These are phyloP conservation scores for Apiotrichum siamense DNA, from an alignment of 1,284 basidiomycete genomes.

Conservation along the genomic window DNA sequence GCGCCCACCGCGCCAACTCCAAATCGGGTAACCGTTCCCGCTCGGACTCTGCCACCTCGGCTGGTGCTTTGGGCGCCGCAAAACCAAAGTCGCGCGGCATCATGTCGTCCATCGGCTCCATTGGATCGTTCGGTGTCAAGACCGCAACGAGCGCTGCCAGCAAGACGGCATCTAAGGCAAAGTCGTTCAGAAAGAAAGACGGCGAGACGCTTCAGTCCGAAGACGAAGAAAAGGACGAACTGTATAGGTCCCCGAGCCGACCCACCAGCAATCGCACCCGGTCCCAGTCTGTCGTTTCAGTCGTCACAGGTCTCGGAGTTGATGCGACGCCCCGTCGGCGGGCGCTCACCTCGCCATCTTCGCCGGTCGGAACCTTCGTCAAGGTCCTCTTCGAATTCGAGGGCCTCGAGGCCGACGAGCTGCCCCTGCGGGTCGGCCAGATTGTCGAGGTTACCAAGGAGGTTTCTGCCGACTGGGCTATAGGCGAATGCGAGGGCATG, in stretches of 20 bases:
- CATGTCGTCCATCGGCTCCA: conserved; percentile 35
- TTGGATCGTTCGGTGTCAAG: conserved; percentile 42
- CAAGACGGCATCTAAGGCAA: conserved; percentile 10
- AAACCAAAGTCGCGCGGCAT: conserved; percentile 23
- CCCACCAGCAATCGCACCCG: conserved; percentile 3
- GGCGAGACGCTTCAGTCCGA: conserved; percentile 44
- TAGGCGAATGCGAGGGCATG: conserved; percentile 62
- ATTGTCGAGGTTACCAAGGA: conserved; percentile 67
- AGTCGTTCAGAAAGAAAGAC: conserved; percentile 55
- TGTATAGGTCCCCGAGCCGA: conserved; percentile 34
- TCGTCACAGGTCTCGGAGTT: conserved; percentile 2
- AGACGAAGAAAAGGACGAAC: conserved; percentile 37
- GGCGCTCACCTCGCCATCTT: conserved; percentile 31
- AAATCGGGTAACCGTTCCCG: conserved; percentile 29
- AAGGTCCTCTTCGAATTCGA: conserved; percentile 67
- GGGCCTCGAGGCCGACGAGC: conserved; percentile 61
- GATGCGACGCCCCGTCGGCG: conserved; percentile 19
- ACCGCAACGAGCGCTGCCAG: conserved; percentile 6
- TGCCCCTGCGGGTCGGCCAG: conserved; percentile 64
- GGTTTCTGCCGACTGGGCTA: conserved; percentile 77
- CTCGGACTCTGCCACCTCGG: conserved; percentile 39
- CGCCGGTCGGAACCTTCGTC: conserved; percentile 44
- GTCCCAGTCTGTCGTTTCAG: conserved; percentile 9
- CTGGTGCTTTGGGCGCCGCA: conserved; percentile 15
- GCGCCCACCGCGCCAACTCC: neutral